phyloP scores from a whole-genome alignment of 1,284 basidiomycete species.

The Trichosporon ovoides region DNA sequence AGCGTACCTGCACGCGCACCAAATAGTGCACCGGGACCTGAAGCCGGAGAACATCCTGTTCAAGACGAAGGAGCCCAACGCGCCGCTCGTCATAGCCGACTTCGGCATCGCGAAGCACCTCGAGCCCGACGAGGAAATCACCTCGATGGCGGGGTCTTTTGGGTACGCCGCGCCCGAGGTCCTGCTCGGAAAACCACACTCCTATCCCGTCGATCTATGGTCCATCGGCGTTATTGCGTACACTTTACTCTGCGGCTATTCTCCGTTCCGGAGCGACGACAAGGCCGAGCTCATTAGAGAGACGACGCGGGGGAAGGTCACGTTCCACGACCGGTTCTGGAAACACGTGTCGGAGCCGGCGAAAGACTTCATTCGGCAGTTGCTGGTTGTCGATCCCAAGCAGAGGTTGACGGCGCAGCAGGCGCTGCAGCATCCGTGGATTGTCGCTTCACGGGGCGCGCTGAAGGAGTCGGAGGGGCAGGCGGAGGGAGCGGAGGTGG shows the following conservation, averaged over 20 bases:
- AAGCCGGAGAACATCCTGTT: constrained; percentile 96
- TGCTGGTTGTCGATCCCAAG: constrained; percentile 69
- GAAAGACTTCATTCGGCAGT: constrained; percentile 63
- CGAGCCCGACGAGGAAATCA: constrained; percentile 71
- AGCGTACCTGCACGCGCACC: constrained; percentile 73
- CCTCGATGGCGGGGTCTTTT: constrained; percentile 78
- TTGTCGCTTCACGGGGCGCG: constrained; percentile 18
- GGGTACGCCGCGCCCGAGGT: constrained; percentile 96
- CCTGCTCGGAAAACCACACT: constrained; percentile 72
- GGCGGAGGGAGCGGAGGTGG: constrained; percentile 49
- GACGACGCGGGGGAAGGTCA: constrained; percentile 73
- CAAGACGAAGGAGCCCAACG: constrained; percentile 64
- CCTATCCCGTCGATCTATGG: constrained; percentile 92
- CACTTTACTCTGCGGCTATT: constrained; percentile 84
- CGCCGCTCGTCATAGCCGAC: constrained; percentile 85
- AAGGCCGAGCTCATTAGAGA: constrained; percentile 70
- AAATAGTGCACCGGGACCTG: constrained; percentile 87
- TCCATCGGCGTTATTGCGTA: constrained; percentile 90
- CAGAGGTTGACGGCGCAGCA: constrained; percentile 68
- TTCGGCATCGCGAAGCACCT: constrained; percentile 95
- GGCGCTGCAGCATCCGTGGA: constrained; percentile 61
- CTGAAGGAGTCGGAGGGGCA: constrained; percentile 3
- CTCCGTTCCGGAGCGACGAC: constrained; percentile 84
- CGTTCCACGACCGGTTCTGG: constrained; percentile 93
- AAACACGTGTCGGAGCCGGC: constrained; percentile 58